Evolutionary conservation across 805 yeast species (phyloP).

Genomic region (Pichia rugopelliculosa): DNA sequence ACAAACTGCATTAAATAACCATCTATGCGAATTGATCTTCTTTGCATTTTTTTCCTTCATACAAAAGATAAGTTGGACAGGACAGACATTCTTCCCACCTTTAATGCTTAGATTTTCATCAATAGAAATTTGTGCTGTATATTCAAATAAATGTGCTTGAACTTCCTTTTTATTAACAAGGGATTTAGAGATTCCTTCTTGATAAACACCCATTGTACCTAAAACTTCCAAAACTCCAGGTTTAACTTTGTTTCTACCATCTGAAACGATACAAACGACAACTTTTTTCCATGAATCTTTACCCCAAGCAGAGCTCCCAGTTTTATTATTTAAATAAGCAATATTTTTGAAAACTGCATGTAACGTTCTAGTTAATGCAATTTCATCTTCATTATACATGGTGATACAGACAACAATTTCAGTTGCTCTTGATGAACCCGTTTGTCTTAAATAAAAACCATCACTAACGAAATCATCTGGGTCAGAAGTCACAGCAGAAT

Average conservation of each 20-base stretch:
- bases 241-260: constrained; percentile 85
- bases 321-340: constrained; percentile 77
- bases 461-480: constrained; percentile 75
- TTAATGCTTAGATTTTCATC: constrained; percentile 84
- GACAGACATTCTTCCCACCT: constrained; percentile 87
- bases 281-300: constrained; percentile 95
- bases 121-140: constrained; percentile 90
- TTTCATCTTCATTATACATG: constrained; percentile 95
- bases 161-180: constrained; percentile 88
- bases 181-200: constrained; percentile 94
- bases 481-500: constrained; percentile 92
- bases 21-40: constrained; percentile 94
- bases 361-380: constrained; percentile 83
- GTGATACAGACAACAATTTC: constrained; percentile 90
- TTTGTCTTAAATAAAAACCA: constrained; percentile 83
- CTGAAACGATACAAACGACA: constrained; percentile 85
- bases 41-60: constrained; percentile 87
- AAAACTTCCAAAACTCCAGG: constrained; percentile 80
- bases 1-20: constrained; percentile 94
- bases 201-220: constrained; percentile 94
- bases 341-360: constrained; percentile 92
- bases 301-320: constrained; percentile 87
- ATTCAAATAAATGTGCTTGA: constrained; percentile 89
- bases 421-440: constrained; percentile 82
- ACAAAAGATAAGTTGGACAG: constrained; percentile 90